phyloP scores from a whole-genome alignment of 306 rosid genomes.

The Benincasa hispida region DNA sequence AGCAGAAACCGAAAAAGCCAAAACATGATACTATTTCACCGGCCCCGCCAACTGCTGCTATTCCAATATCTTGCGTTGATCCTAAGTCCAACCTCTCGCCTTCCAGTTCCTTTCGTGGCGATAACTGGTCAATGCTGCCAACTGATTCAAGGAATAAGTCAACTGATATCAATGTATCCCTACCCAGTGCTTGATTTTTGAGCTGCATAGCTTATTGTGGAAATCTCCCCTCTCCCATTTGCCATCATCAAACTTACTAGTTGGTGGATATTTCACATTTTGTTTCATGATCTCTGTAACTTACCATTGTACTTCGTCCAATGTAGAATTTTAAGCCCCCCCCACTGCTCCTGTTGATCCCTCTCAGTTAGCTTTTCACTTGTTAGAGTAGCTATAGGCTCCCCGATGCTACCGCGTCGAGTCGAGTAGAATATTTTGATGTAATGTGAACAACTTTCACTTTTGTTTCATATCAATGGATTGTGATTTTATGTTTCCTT shows the following conservation, averaged over 20 bases:
- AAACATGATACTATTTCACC: constrained; percentile 41
- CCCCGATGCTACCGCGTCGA: neutral
- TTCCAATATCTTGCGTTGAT: constrained; percentile 45
- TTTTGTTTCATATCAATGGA: constrained; percentile 24
- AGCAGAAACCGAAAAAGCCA: constrained; percentile 66
- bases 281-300: neutral
- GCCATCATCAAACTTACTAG: neutral
- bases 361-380: constrained; percentile 1
- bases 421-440: constrained; percentile 35
- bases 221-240: neutral
- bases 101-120: constrained; percentile 29
- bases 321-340: neutral
- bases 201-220: neutral
- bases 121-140: constrained; percentile 42
- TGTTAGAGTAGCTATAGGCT: constrained; percentile 1
- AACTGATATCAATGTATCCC: constrained; percentile 38
- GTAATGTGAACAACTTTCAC: constrained; percentile 25
- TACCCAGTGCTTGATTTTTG: constrained; percentile 1
- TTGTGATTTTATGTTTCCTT: constrained; percentile 15
- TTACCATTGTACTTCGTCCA: neutral
- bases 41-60: constrained; percentile 30
- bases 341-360: neutral
- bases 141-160: constrained; percentile 33
- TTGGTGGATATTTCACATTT: constrained; percentile 1
- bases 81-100: constrained; percentile 34